Percentiles rank a stretch among this genome's conserved stretches.
Conservation (phyloP, 257 asterid species). For the Plantago major region DNA sequence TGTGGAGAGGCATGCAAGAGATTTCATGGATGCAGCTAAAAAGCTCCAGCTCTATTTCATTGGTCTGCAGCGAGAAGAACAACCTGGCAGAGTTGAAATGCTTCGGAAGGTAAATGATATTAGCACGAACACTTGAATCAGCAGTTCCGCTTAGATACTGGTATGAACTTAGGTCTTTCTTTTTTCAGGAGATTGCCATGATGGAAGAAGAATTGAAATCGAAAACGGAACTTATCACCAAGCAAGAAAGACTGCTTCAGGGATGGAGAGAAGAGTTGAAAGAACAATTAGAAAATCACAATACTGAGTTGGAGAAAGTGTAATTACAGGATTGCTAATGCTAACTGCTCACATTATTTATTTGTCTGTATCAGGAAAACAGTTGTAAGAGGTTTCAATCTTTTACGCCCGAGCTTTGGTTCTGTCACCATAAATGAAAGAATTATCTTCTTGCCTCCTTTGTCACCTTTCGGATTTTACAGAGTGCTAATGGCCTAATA, state of each 20-base stretch:
- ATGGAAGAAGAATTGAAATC: slow-evolving; percentile 82
- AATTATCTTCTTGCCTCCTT: too few relatives aligned
- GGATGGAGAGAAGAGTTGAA: slow-evolving; percentile 75
- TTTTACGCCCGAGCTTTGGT: too few relatives aligned
- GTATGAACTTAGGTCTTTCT: slow-evolving; percentile 5
- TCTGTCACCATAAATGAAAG: too few relatives aligned
- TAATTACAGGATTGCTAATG: slow-evolving; percentile 12
- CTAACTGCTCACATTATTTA: not conserved
- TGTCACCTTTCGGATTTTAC: too few relatives aligned
- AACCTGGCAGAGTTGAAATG: slow-evolving; percentile 65
- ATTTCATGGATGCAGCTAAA: slow-evolving; percentile 96
- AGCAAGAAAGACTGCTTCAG: slow-evolving; percentile 57
- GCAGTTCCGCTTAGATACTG: not conserved
- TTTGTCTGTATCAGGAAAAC: slow-evolving; percentile 36
- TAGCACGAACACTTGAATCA: not conserved
- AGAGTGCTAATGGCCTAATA: too few relatives aligned
- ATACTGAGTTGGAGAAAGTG: slow-evolving; percentile 74
- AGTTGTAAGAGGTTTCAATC: too few relatives aligned
- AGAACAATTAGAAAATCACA: slow-evolving; percentile 75
- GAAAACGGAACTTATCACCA: slow-evolving; percentile 51
- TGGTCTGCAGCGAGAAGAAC: slow-evolving; percentile 83
- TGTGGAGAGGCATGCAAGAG: slow-evolving; percentile 95
- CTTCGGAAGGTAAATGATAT: slow-evolving; percentile 52
- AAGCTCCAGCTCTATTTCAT: slow-evolving; percentile 83
- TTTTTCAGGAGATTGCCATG: slow-evolving; percentile 59